phyloP scores from a whole-genome alignment of 1,284 basidiomycete genomes.

The Spongispora temasekensis region DNA sequence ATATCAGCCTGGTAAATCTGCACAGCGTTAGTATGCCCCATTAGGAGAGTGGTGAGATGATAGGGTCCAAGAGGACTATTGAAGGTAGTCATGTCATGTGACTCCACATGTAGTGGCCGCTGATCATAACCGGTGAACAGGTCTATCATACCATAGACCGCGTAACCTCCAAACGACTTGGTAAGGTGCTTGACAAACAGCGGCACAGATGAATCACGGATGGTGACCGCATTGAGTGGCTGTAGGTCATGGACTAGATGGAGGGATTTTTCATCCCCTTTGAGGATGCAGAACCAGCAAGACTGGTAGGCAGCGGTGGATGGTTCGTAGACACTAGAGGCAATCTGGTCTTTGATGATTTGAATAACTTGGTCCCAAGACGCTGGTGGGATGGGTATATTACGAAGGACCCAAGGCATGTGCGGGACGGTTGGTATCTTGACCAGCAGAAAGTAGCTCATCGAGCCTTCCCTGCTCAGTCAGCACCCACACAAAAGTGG shows the following conservation, averaged over 20 bases:
- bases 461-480: not conserved
- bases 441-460: slow-evolving; percentile 12
- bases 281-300: slow-evolving; percentile 38
- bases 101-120: no score
- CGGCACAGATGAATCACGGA: not conserved
- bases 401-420: not conserved
- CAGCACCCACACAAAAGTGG: not conserved
- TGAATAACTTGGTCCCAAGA: slow-evolving; percentile 9
- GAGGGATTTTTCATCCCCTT: not conserved
- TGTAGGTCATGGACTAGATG: not conserved
- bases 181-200: not conserved
- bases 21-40: no score
- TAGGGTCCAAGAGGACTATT: no score
- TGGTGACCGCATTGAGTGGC: not conserved
- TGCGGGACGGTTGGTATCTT: slow-evolving; percentile 21
- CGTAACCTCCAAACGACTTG: not conserved
- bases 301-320: slow-evolving; percentile 38
- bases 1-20: no score
- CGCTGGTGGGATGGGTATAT: not conserved
- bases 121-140: no score
- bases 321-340: slow-evolving; percentile 32
- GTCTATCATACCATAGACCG: not conserved
- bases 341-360: slow-evolving; percentile 27
- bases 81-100: no score
- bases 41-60: no score